Base-by-base conservation (phyloP, 805 yeast genomes). In the Yarrowia sp. region DNA sequence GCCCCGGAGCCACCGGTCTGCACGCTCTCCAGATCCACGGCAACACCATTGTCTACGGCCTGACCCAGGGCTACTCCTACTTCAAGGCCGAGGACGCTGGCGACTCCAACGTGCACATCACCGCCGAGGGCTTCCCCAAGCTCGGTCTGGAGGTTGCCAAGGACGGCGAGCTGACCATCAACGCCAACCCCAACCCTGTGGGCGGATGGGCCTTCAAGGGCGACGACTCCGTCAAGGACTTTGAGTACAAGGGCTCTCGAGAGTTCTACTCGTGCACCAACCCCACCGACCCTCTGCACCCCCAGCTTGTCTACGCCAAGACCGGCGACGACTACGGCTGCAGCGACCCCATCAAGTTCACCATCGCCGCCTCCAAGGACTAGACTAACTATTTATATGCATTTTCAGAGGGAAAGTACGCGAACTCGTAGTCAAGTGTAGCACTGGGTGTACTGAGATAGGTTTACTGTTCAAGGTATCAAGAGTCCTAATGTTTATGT, bases 351-450 rank as follows among this genome's bases (percentile, higher is more conserved):
- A 14, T 21, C 21, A 31, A 31, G 14, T 31, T 47, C 32, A 47
- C 55, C 38, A 47, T 47, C n/a, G 55, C 29, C 19, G 55, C 38
- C n/a, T 14, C 55, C 29, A 31, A 31, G 36, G 29, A 29, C 35
- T 27, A 44, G 21, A n/a, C 27, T 41, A 41, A 18, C 21, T 44
- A 44, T 44, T 25, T 44, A 27, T 44, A 35, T n/a, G n/a, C n/a
- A n/a, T n/a, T n/a, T n/a, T n/a, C n/a, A n/a, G n/a, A n/a, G n/a
- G n/a, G n/a, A n/a, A n/a, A n/a, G n/a, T n/a, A n/a, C n/a, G n/a
- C n/a, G n/a, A n/a, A n/a, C n/a, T n/a, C n/a, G n/a, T n/a, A n/a
- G n/a, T n/a, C n/a, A n/a, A n/a, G n/a, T n/a, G n/a, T n/a, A n/a
- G n/a, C n/a, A n/a, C n/a, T n/a, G n/a, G n/a, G n/a, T n/a, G n/a